Conservation (phyloP, 192 early-diverging fungal species). For the Thamnidium elegans region DNA sequence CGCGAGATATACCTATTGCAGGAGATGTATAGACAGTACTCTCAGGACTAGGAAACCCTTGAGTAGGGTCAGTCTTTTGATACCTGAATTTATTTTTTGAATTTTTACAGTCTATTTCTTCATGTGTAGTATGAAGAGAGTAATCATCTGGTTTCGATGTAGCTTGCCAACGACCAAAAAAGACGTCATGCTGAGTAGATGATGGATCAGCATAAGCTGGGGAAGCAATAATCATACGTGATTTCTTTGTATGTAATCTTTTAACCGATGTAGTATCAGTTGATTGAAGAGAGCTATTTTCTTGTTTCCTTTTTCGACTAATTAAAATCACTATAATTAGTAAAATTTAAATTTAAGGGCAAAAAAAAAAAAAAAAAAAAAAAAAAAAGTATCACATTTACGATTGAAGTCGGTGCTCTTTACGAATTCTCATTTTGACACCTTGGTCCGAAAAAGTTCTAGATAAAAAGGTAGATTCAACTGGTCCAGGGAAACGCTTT, state of each 20-base stretch:
- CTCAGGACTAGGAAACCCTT: slow-evolving; percentile 14
- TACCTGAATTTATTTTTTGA: not conserved
- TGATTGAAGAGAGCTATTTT: not conserved
- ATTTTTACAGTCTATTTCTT: not conserved
- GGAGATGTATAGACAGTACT: not conserved
- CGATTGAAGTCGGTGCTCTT: slow-evolving; percentile 62
- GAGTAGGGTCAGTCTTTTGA: slow-evolving; percentile 1
- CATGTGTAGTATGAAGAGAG: not conserved
- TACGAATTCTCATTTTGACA: slow-evolving; percentile 87
- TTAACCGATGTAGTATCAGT: too few species aligned
- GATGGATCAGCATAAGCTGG: slow-evolving; percentile 1
- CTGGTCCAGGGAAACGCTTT: slow-evolving; percentile 90
- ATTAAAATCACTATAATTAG: not conserved
- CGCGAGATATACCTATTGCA: not conserved
- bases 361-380: too few species aligned
- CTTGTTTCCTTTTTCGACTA: slow-evolving; percentile 13
- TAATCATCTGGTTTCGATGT: not conserved
- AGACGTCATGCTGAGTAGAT: slow-evolving; percentile 2
- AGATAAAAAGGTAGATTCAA: slow-evolving; percentile 84
- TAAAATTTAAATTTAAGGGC: too few species aligned
- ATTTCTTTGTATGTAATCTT: too few species aligned
- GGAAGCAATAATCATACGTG: not conserved
- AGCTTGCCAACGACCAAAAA: slow-evolving; percentile 17
- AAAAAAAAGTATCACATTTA: too few species aligned
- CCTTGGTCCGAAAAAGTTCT: slow-evolving; percentile 93